phyloP scores from a whole-genome alignment of 2,329 filamentous ascomycete species.

The Paecilomyces formosus region DNA sequence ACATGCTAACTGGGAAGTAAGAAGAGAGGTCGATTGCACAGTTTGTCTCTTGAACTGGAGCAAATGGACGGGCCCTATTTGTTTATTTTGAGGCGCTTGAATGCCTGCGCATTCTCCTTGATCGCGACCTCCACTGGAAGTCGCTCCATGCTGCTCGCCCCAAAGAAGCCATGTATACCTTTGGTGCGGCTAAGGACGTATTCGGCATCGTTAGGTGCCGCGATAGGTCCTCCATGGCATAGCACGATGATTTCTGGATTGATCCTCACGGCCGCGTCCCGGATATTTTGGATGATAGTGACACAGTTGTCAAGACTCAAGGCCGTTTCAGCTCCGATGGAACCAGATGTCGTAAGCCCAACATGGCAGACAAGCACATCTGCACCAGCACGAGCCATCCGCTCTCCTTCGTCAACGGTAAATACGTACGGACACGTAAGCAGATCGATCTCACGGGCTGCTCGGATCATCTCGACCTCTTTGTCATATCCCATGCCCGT shows the following conservation, averaged over 20 bases:
- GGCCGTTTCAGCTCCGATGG: constrained; percentile 56
- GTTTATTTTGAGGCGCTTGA: constrained; percentile 38
- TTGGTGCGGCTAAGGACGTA: constrained; percentile 54
- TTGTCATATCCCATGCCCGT: constrained; percentile 62
- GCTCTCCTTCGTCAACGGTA: constrained; percentile 51
- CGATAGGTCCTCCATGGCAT: constrained; percentile 65
- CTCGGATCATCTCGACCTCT: constrained; percentile 59
- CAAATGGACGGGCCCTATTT: neutral
- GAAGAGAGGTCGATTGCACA: neutral
- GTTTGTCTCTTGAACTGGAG: neutral
- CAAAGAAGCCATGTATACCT: constrained; percentile 65
- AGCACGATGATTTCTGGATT: constrained; percentile 56
- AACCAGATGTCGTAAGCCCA: constrained; percentile 58
- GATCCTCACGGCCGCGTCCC: constrained; percentile 51
- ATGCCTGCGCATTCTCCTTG: constrained; percentile 47
- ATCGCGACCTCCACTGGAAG: constrained; percentile 62
- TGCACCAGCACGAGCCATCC: constrained; percentile 58
- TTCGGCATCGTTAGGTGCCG: constrained; percentile 54
- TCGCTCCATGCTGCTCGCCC: constrained; percentile 61
- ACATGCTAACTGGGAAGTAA: neutral
- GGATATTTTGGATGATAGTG: constrained; percentile 53
- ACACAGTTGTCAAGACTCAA: constrained; percentile 60
- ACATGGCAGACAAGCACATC: constrained; percentile 64
- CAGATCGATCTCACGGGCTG: constrained; percentile 53
- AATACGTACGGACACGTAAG: constrained; percentile 67